Evolutionary conservation across 352 stramenopile genomes (phyloP).

Genomic region (Peronospora belbahrii): DNA sequence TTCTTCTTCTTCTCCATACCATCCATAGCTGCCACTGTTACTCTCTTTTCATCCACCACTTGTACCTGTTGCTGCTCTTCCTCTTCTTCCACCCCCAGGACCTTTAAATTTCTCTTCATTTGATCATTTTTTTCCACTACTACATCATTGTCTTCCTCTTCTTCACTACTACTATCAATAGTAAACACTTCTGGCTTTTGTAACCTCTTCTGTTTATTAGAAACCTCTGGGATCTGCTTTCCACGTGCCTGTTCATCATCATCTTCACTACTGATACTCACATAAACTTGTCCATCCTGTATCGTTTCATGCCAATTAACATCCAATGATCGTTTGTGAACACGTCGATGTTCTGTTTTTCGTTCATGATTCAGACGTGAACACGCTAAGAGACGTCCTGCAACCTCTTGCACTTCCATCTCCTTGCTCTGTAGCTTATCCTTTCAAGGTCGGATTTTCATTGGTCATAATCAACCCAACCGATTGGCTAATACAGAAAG

Average conservation of each 20-base stretch:
- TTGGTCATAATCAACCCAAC: slow-evolving; percentile 8
- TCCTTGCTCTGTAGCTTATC: background rate
- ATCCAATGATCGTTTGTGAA: slow-evolving; percentile 67
- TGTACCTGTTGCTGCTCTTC: slow-evolving; percentile 21
- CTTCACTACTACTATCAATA: slow-evolving; percentile 31
- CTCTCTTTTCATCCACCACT: slow-evolving; percentile 9
- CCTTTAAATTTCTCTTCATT: slow-evolving; percentile 26
- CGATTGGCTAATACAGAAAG: slow-evolving; percentile 23
- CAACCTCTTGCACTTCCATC: slow-evolving; percentile 29
- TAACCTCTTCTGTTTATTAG: slow-evolving; percentile 5
- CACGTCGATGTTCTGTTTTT: slow-evolving; percentile 65
- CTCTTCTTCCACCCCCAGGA: slow-evolving; percentile 17
- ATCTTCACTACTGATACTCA: slow-evolving; percentile 28
- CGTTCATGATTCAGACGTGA: slow-evolving; percentile 27
- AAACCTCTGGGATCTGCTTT: background rate
- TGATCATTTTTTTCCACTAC: slow-evolving; percentile 21
- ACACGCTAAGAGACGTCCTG: slow-evolving; percentile 32
- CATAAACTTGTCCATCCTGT: slow-evolving; percentile 41
- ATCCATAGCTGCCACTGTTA: background rate
- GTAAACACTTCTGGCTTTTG: slow-evolving; percentile 18
- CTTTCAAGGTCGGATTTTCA: slow-evolving; percentile 16
- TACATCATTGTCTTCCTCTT: slow-evolving; percentile 20
- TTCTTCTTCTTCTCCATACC: slow-evolving; percentile 2
- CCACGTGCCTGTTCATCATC: slow-evolving; percentile 1
- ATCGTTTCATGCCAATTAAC: slow-evolving; percentile 65